Percentiles rank a stretch among this genome's conserved stretches.
These are phyloP conservation scores for Eragrostis curvula DNA, from an alignment of 176 grass and related monocot genomes.

Conservation along the genomic window DNA sequence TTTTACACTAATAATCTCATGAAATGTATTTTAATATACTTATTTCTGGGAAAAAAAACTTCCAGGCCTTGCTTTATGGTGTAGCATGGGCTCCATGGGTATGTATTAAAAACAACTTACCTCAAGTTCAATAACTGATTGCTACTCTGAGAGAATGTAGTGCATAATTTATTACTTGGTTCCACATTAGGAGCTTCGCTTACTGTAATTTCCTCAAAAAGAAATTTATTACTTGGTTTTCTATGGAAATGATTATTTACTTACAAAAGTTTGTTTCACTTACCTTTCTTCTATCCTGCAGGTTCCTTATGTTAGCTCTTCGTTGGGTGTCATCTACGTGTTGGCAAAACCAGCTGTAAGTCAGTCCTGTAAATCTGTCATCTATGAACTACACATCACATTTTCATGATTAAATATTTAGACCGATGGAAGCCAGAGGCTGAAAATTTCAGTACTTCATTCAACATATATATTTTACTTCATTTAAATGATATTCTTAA, in stretches of 20 bases:
- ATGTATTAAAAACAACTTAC: slow-evolving; percentile 37
- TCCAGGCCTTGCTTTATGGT: slow-evolving; percentile 80
- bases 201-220: too few relatives aligned
- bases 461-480: not conserved
- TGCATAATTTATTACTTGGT: not conserved
- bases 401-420: not conserved
- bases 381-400: not conserved
- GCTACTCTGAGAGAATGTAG: not conserved
- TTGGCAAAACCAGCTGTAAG: slow-evolving; percentile 90
- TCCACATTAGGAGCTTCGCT: too few relatives aligned
- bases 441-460: too few relatives aligned
- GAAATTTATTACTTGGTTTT: too few relatives aligned
- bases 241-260: not conserved
- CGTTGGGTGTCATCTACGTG: slow-evolving; percentile 78
- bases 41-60: not conserved
- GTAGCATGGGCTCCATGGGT: slow-evolving; percentile 87
- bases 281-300: slow-evolving; percentile 44
- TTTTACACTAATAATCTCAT: slow-evolving; percentile 20
- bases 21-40: not conserved
- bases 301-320: slow-evolving; percentile 89
- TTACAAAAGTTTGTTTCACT: not conserved
- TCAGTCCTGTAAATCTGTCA: not conserved
- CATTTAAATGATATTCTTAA: not conserved
- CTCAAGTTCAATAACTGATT: not conserved
- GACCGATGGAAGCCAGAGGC: not conserved